phyloP scores from a whole-genome alignment of 192 early-diverging fungal species.

The Podila clonocystis region DNA sequence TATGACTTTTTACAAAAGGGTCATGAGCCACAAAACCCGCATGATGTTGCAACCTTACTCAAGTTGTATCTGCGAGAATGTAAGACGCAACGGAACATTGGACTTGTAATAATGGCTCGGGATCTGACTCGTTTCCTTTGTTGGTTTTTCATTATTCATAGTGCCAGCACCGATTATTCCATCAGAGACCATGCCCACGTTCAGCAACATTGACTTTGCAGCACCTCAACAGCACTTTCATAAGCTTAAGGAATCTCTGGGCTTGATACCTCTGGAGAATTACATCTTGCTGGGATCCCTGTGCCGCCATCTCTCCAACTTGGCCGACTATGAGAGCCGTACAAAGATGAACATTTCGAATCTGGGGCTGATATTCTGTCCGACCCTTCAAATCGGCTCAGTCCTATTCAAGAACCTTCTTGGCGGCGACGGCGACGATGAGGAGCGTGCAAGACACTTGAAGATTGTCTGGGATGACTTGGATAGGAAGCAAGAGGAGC shows the following conservation, averaged over 20 bases:
- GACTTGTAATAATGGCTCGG: background rate
- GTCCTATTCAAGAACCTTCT: slow-evolving; percentile 63
- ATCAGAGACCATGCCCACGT: slow-evolving; percentile 30
- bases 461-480: slow-evolving; percentile 26
- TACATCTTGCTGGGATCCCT: slow-evolving; percentile 58
- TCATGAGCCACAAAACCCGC: slow-evolving; percentile 56
- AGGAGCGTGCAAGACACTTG: slow-evolving; percentile 22
- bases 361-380: slow-evolving; percentile 66
- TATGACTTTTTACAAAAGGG: slow-evolving; percentile 59
- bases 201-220: slow-evolving; percentile 48
- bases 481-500: slow-evolving; percentile 29
- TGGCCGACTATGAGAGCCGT: slow-evolving; percentile 51
- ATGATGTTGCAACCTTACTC: slow-evolving; percentile 63
- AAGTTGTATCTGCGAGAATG: slow-evolving; percentile 68
- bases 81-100: slow-evolving; percentile 24
- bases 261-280: slow-evolving; percentile 53
- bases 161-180: slow-evolving; percentile 60
- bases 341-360: slow-evolving; percentile 69
- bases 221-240: slow-evolving; percentile 9
- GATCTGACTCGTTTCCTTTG: background rate
- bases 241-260: slow-evolving; percentile 27
- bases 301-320: slow-evolving; percentile 58
- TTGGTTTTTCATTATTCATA: background rate
- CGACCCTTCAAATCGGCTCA: slow-evolving; percentile 61
- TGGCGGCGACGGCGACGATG: slow-evolving; percentile 38